phyloP scores from a whole-genome alignment of 2,329 filamentous ascomycete species.

The Magnaporthales sp. region DNA sequence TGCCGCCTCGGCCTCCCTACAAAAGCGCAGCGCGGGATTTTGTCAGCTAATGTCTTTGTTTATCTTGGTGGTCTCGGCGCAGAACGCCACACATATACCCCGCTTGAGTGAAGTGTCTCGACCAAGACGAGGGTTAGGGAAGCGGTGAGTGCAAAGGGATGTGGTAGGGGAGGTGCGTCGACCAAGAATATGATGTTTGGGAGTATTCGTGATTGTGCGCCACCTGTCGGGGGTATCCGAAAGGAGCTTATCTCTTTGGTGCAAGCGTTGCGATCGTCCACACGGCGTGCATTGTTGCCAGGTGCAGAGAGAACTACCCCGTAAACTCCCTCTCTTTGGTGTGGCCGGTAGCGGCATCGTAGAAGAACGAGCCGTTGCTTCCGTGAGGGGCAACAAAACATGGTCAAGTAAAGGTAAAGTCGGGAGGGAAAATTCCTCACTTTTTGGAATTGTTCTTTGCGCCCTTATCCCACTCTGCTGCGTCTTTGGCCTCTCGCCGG shows the following conservation, averaged over 20 bases:
- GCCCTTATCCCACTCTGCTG: constrained; percentile 75
- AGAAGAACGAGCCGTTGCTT: background rate
- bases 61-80: background rate
- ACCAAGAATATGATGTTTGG: background rate
- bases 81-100: background rate
- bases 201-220: background rate
- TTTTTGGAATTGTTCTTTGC: constrained; percentile 81
- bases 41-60: background rate
- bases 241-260: background rate
- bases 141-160: background rate
- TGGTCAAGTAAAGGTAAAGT: background rate
- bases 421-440: constrained; percentile 38
- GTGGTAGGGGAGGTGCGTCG: background rate
- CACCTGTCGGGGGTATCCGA: background rate
- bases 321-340: background rate
- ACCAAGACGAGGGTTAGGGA: background rate
- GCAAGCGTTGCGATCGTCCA: background rate
- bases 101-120: background rate
- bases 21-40: background rate
- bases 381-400: background rate
- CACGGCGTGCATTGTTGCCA: background rate
- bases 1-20: constrained; percentile 72
- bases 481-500: constrained; percentile 59
- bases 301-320: background rate
- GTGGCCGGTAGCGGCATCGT: background rate